Base-by-base conservation (phyloP, 192 early-diverging fungal species). In the Spizellomyces punctatus region DNA sequence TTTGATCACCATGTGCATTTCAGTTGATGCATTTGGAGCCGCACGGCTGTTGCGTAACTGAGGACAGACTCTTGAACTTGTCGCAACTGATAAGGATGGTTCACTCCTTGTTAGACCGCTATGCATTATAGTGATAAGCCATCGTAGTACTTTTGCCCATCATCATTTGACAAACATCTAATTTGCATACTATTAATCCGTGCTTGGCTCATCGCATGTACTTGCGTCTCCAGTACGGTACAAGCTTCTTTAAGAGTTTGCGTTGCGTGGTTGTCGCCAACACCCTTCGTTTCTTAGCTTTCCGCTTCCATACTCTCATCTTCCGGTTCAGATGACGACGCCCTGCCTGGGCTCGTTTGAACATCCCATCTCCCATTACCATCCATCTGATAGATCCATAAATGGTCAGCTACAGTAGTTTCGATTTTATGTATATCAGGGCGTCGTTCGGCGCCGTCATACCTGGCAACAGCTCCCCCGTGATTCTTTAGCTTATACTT, bases 401-500 rank as follows among this genome's bases (percentile, higher is more conserved):
- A 36, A 36, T 36, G 41, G 42, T 66, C 6, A n/a, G 9, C 5
- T 42, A 58, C 8, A 36, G 27, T n/a, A 17, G n/a, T 70, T 6
- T 48, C 36, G 19, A 46, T 72, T 6, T 74, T 16, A 46, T 8
- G 17, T 17, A 50, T 21, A 36, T 36, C 27, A 36, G 27, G 0
- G 27, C 27, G 27, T 36, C 27, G 27, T 3, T 36, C 27, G 27
- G 27, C 27, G 27, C 27, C 1, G 27, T 10, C 68, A 5, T 48
- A 85, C 83, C 83, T 79, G 7, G 80, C 60, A 47, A 79, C 67
- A 19, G 84, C 84, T 21, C 81, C 79, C 41, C 77, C 70, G 58
- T 83, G 77, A 58, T 74, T 85, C 74, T 85, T 85, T 22, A 85
- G 59, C 60, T 85, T 85, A 58, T 85, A 83, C 56, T 78, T 75